phyloP scores from a whole-genome alignment of 192 early-diverging fungal genomes.

The Entomortierella parvispora region DNA sequence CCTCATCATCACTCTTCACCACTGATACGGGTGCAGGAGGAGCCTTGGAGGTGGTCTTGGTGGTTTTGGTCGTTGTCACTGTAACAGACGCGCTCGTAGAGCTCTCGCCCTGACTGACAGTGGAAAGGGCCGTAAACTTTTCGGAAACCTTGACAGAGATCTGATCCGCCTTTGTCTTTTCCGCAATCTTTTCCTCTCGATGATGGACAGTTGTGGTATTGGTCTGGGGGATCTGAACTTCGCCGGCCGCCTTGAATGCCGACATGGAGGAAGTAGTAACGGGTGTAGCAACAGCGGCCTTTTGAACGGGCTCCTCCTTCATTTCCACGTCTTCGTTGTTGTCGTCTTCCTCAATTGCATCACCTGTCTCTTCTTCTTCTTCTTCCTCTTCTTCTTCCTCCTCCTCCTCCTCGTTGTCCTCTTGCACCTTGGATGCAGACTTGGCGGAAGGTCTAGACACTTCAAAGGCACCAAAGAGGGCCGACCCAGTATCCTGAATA shows the following conservation, averaged over 20 bases:
- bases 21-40: not conserved
- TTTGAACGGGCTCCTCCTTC: not conserved
- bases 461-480: constrained; percentile 37
- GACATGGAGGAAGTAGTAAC: constrained; percentile 15
- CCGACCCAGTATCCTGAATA: constrained; percentile 25
- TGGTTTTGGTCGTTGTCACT: not conserved
- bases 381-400: constrained; percentile 5
- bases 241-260: constrained; percentile 38
- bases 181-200: not conserved
- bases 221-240: not conserved
- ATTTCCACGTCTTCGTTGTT: constrained; percentile 20
- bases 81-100: not conserved
- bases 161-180: not conserved
- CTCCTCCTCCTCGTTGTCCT: constrained; percentile 15
- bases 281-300: not conserved
- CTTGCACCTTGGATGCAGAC: not conserved
- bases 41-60: constrained; percentile 6
- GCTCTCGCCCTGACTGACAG: not conserved
- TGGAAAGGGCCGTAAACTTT: not conserved
- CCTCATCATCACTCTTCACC: not conserved
- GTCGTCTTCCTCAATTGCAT: constrained; percentile 18
- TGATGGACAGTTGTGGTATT: constrained; percentile 1
- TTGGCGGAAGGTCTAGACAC: not conserved
- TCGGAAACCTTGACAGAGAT: not conserved
- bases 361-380: not conserved